Conservation (phyloP, 2,329 filamentous ascomycete species). For the Graphilbum fragrans region DNA sequence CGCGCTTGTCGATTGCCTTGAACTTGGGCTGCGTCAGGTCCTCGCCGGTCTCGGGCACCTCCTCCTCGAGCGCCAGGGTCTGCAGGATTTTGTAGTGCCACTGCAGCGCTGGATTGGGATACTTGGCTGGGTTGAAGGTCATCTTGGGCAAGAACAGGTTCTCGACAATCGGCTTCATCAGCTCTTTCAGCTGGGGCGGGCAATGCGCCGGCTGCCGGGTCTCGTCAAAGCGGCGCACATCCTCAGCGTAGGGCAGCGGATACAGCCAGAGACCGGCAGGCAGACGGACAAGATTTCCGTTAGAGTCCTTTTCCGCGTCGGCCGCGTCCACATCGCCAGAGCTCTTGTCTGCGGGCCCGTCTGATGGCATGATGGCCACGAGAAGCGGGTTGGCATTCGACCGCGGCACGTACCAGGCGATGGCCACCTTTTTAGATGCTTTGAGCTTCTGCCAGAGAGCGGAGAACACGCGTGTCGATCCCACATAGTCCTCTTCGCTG, state of each 20-base stretch:
- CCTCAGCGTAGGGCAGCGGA: constrained; percentile 79
- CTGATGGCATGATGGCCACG: constrained; percentile 68
- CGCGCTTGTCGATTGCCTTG: constrained; percentile 79
- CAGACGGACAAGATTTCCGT: constrained; percentile 52
- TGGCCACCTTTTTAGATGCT: constrained; percentile 63
- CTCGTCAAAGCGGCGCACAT: constrained; percentile 67
- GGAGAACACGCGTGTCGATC: constrained; percentile 85
- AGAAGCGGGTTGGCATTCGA: constrained; percentile 68
- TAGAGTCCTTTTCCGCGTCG: constrained; percentile 40
- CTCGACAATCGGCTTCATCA: constrained; percentile 72
- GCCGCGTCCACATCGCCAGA: neutral
- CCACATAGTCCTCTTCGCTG: constrained; percentile 78
- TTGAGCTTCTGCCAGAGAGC: constrained; percentile 82
- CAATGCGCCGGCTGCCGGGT: constrained; percentile 35
- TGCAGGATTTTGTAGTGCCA: constrained; percentile 97
- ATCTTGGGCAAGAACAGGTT: constrained; percentile 82
- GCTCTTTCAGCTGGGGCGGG: constrained; percentile 62
- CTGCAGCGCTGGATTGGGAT: constrained; percentile 84
- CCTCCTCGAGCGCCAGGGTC: constrained; percentile 81
- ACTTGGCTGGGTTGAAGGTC: constrained; percentile 71
- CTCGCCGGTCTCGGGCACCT: constrained; percentile 58
- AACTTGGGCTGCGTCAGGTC: constrained; percentile 80
- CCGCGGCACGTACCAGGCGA: constrained; percentile 84
- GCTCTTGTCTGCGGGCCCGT: constrained; percentile 38
- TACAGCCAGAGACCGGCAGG: constrained; percentile 84